phyloP scores from a whole-genome alignment of 2,329 filamentous ascomycete genomes.

The Didymella arachidicola region DNA sequence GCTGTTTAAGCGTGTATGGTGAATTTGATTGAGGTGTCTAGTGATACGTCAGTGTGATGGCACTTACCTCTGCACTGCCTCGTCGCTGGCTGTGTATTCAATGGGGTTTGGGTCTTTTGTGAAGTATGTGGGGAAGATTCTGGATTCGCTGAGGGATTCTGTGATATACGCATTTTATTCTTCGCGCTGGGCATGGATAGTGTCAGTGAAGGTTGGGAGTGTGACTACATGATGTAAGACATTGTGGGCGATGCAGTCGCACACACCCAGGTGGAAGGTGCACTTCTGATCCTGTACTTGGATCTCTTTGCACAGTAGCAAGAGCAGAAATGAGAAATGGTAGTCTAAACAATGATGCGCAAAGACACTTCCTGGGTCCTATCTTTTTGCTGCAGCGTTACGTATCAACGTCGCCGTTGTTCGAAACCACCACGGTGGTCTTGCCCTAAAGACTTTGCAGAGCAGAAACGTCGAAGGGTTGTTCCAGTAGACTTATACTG shows the following conservation, averaged over 20 bases:
- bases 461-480: not conserved
- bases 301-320: not conserved
- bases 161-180: not conserved
- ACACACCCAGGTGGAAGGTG: not conserved
- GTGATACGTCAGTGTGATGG: not conserved
- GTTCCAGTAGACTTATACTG: not conserved
- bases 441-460: not conserved
- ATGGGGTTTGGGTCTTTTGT: not conserved
- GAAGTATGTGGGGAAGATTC: not conserved
- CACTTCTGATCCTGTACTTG: not conserved
- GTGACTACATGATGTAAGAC: slow-evolving; percentile 13
- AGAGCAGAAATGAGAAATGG: too few relatives aligned
- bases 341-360: not conserved
- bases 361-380: not conserved
- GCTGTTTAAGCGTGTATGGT: not conserved
- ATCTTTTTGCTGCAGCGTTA: not conserved
- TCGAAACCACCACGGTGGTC: not conserved
- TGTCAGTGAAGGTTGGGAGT: not conserved
- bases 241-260: not conserved
- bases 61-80: slow-evolving; percentile 1
- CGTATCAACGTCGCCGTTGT: not conserved
- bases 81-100: not conserved
- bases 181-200: not conserved
- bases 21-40: not conserved
- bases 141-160: not conserved